Base-by-base conservation (phyloP, 2,329 filamentous ascomycete genomes). In the Lachnellula occidentalis region DNA sequence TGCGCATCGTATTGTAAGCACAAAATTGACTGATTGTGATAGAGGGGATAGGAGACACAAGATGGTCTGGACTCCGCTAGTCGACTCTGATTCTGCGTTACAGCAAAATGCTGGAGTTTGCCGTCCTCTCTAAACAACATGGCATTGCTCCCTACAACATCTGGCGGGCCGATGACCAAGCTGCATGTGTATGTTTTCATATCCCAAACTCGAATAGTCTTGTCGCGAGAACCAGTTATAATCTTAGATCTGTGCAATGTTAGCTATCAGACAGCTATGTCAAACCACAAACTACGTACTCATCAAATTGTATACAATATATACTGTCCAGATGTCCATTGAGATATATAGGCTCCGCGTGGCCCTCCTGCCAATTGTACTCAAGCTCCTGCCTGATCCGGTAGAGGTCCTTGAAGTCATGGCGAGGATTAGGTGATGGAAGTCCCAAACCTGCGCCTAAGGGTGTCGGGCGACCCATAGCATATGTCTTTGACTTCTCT, bases 241-340 rank as follows among this genome's bases (percentile, higher is more conserved):
- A 97, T 96, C 72, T 97, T 99, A 68, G 88, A 79, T 70, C 87
- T 91, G 66, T 22, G 50, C 19, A 14, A 17, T 36, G 64, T 78
- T 69, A 78, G 73, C 59, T 22, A 37, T 37, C 24, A 41, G 31
- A 22, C 17, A 37, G 24, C 24, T n/a, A 17, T 36, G n/a, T n/a
- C 24, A 11, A 19, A 9, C 49, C 24, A 31, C 22, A 46, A 49
- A 5, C 17, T 37, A 76, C 86, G 64, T 80, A 91, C 86, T 97
- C 92, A 70, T 99, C 94, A 69, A 97, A 99, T 69, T 99, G 94
- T 54, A 95, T 82, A 71, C 94, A 99, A 74, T 99, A 99, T 54
- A 99, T 95, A 61, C 91, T 96, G 70, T 99, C 94, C 24, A 86
- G 85, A 70, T 99, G 94, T 2, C 94, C 94, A 65, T 94, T 90